Evolutionary conservation across 257 asterid species (phyloP).

Genomic region (Jacaranda mimosifolia): DNA sequence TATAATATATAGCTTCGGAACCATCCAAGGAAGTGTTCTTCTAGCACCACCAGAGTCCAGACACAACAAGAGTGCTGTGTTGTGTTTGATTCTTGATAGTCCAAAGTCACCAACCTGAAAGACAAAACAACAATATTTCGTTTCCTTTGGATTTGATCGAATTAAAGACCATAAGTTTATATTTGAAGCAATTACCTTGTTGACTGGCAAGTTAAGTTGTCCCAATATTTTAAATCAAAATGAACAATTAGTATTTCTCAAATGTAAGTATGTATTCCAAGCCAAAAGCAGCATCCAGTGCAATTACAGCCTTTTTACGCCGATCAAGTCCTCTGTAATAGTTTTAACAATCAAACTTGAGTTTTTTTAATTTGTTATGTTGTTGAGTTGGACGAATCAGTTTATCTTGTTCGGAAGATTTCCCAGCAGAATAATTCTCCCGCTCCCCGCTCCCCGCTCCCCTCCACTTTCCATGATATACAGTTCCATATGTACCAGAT

Average conservation of each 20-base stretch:
- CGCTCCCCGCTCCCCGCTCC: slow-evolving; percentile 68
- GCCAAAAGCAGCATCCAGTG: slow-evolving; percentile 90
- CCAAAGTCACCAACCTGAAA: slow-evolving; percentile 92
- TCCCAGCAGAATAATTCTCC: slow-evolving; percentile 58
- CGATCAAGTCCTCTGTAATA: slow-evolving; percentile 68
- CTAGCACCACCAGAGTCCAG: slow-evolving; percentile 91
- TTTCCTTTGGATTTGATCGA: not conserved
- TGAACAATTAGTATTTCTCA: slow-evolving; percentile 71
- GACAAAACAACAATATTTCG: not conserved
- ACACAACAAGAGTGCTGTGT: no score
- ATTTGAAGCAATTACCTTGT: slow-evolving; percentile 67
- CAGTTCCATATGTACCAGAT: slow-evolving; percentile 68
- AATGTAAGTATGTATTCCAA: slow-evolving; percentile 87
- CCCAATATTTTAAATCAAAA: slow-evolving; percentile 83
- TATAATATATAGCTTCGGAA: slow-evolving; percentile 86
- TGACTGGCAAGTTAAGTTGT: slow-evolving; percentile 91
- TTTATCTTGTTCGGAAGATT: slow-evolving; percentile 60
- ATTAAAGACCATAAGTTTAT: not conserved
- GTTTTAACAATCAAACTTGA: not conserved
- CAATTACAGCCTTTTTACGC: slow-evolving; percentile 72
- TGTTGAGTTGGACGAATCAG: slow-evolving; percentile 45
- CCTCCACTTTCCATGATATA: slow-evolving; percentile 68
- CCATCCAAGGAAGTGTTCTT: slow-evolving; percentile 98
- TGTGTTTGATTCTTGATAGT: slow-evolving; percentile 78
- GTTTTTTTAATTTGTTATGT: no score